These are phyloP conservation scores for Suaeda aralocaspica DNA, from an alignment of 148 eudicot genomes.

Conservation along the genomic window DNA sequence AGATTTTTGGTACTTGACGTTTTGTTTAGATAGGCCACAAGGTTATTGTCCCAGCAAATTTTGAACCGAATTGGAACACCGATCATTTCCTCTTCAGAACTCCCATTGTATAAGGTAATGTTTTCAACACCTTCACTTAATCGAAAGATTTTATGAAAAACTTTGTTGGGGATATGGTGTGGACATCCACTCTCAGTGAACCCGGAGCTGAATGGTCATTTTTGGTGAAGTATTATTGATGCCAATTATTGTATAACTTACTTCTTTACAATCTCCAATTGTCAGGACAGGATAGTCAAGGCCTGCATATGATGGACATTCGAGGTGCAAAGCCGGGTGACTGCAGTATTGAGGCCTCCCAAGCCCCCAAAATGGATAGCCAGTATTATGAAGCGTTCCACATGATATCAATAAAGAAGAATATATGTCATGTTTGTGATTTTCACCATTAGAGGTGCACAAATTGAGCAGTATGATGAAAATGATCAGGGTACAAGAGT, in stretches of 20 bases:
- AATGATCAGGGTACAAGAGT: neutral
- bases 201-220: neutral
- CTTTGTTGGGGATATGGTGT: neutral
- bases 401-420: slow-evolving; percentile 4
- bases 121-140: slow-evolving; percentile 2
- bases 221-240: neutral
- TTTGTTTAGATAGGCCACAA: neutral
- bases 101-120: neutral
- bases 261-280: neutral
- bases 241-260: neutral
- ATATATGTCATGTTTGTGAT: neutral
- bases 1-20: neutral
- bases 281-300: neutral
- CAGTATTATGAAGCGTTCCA: neutral
- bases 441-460: neutral
- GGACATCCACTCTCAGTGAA: neutral
- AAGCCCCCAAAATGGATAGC: slow-evolving; percentile 19
- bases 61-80: neutral
- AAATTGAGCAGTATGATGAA: neutral
- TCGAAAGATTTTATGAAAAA: neutral
- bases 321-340: slow-evolving; percentile 10
- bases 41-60: neutral
- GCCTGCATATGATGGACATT: neutral
- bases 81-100: neutral
- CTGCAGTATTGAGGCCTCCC: slow-evolving; percentile 16